Conservation (phyloP, 2,329 filamentous ascomycete genomes). For the Sarocladiaceae sp. region DNA sequence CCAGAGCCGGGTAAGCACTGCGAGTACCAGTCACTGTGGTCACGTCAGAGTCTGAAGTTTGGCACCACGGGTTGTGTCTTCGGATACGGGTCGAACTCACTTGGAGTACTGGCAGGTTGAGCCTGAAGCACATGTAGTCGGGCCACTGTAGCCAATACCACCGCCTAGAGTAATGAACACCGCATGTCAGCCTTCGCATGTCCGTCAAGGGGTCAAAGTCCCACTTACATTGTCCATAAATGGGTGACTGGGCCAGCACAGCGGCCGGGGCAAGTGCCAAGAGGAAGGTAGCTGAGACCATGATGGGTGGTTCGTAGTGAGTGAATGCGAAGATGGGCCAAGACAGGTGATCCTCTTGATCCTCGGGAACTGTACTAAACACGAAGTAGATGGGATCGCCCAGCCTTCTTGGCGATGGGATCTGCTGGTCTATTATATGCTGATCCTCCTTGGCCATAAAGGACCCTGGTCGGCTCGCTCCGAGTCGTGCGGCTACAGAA, state of each 20-base stretch:
- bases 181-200: too few relatives aligned
- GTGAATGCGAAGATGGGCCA: neutral
- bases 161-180: too few relatives aligned
- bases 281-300: constrained; percentile 13
- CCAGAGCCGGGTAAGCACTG: constrained; percentile 14
- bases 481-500: too few relatives aligned
- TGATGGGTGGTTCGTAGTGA: constrained; percentile 11
- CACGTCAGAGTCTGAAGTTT: neutral
- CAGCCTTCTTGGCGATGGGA: too few relatives aligned
- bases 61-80: too few relatives aligned
- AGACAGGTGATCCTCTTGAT: constrained; percentile 5
- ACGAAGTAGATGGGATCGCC: too few relatives aligned
- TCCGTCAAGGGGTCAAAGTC: too few relatives aligned
- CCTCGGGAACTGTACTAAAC: neutral
- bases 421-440: too few relatives aligned
- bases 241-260: constrained; percentile 14
- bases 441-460: too few relatives aligned
- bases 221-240: constrained; percentile 16
- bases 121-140: constrained; percentile 15
- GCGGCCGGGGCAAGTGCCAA: constrained; percentile 13
- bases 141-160: constrained; percentile 13
- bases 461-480: too few relatives aligned
- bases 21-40: constrained; percentile 15
- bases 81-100: too few relatives aligned
- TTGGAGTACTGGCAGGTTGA: constrained; percentile 13